Base-by-base conservation (phyloP, 352 stramenopile species). In the Phytophthora megakarya region DNA sequence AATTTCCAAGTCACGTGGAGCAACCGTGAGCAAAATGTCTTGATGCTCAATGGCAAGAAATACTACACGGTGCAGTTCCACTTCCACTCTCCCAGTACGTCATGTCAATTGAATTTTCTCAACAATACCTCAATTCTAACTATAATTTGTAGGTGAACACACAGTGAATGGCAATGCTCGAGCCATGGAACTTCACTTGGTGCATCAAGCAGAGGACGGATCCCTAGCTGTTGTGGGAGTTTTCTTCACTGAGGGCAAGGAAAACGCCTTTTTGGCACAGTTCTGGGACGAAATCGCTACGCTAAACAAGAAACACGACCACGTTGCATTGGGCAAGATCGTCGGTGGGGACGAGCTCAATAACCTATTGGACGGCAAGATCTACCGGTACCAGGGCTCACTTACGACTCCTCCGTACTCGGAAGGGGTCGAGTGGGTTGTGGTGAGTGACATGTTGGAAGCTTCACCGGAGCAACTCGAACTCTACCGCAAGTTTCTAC, bases 371-470 rank as follows among this genome's bases (percentile, higher is more conserved):
- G 49, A 70, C 6, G 80, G 80, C 25, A 53, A 65, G 32, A 80
- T 86, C 49, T 88, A 77, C 61, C 74, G 79, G 26, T 90, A 90
- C 75, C 43, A 45, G 7, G 84, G 84, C 10, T 90, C 81, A 33
- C 70, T 92, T 16, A 92, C 84, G 19, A 92, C 84, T 13, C 79
- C 84, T 10, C 84, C 84, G n/a, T 92, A 85, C 74, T 75, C 77
- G 10, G 84, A 92, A 58, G 81, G 81, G 7, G 83, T 92, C 38
- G 64, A 88, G 64, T 92, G 84, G 84, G 67, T 86, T 62, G 75
- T 92, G 7, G 65, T 82, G 26, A 59, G 65, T 28, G 72, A 88
- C 23, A 70, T 81, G 22, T 69, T 75, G 13, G 70, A 88, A 49
- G 73, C 74, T 1, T 90, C 81, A 0, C 35, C 45, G 2, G 72